phyloP scores from a whole-genome alignment of 169 alveolate genomes.

The Plasmodium cynomolgi region DNA sequence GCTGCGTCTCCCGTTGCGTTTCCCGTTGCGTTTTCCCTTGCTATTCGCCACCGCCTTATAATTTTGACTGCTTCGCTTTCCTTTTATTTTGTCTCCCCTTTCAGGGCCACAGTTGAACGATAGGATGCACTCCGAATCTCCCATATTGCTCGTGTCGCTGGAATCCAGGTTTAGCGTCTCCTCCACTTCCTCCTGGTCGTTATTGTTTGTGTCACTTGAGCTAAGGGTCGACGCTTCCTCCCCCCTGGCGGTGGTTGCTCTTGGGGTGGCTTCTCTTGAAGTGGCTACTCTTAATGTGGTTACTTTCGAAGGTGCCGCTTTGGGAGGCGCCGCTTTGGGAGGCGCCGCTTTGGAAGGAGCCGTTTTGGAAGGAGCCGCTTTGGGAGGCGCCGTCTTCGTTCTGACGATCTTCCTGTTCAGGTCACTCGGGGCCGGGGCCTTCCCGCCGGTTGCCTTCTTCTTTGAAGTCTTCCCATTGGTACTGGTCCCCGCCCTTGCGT shows the following conservation, averaged over 20 bases:
- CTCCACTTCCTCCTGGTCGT: background rate
- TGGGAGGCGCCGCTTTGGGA: background rate
- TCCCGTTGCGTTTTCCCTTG: background rate
- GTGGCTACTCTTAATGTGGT: background rate
- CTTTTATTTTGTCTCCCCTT: background rate
- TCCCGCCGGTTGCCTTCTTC: background rate
- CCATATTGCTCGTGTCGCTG: background rate
- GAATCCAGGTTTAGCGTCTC: background rate
- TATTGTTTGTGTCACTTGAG: conserved; percentile 15
- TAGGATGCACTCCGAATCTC: background rate
- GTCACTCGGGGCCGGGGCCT: background rate
- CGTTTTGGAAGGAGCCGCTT: background rate
- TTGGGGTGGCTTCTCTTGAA: background rate
- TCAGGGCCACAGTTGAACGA: background rate
- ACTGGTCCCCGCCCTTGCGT: background rate
- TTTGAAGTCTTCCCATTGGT: background rate
- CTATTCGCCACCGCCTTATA: background rate
- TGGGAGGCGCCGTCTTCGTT: background rate
- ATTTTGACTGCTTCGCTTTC: background rate
- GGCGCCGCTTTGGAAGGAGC: background rate
- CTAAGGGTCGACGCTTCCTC: background rate
- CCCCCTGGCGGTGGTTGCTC: background rate
- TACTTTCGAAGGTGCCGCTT: background rate
- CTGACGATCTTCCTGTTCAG: background rate
- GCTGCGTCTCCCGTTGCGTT: background rate